These are phyloP conservation scores for Dipteronia dyeriana DNA, from an alignment of 345 rosid species.

Conservation along the genomic window DNA sequence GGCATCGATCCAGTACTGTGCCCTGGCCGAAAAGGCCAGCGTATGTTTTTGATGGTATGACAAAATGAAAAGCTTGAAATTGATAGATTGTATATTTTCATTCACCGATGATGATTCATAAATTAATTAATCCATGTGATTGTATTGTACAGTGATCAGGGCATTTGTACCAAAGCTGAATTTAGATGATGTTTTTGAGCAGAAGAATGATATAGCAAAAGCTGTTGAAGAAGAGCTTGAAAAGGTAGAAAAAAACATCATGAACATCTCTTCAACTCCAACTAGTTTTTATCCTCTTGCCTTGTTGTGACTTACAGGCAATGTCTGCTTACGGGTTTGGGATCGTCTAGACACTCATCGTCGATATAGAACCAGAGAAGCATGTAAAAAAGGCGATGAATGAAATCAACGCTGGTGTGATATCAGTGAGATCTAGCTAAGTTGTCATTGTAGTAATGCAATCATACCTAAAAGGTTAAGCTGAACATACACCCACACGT, in stretches of 20 bases:
- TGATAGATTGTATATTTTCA: too few relatives aligned
- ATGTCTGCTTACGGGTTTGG: conserved; percentile 61
- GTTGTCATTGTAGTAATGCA: not conserved
- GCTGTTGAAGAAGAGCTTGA: conserved; percentile 59
- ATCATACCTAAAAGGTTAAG: too few relatives aligned
- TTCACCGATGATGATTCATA: not conserved
- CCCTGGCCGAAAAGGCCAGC: conserved; percentile 43
- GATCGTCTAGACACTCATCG: conserved; percentile 57
- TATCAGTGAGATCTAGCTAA: not conserved
- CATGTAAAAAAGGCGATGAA: conserved; percentile 58
- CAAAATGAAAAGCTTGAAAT: not conserved
- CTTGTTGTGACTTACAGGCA: conserved; percentile 30
- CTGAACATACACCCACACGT: too few relatives aligned
- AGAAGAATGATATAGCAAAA: conserved; percentile 58
- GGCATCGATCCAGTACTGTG: conserved; percentile 56
- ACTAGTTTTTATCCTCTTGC: not conserved
- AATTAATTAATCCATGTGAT: not conserved
- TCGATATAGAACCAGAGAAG: conserved; percentile 56
- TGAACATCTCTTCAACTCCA: not conserved
- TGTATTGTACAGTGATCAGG: conserved; percentile 40
- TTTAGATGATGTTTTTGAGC: conserved; percentile 57
- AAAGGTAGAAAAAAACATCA: conserved; percentile 36
- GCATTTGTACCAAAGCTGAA: conserved; percentile 55
- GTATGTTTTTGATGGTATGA: conserved; percentile 58
- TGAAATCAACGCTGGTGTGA: conserved; percentile 52